Conservation (phyloP, 148 eudicot species). For the Pharnaceum exiguum region DNA sequence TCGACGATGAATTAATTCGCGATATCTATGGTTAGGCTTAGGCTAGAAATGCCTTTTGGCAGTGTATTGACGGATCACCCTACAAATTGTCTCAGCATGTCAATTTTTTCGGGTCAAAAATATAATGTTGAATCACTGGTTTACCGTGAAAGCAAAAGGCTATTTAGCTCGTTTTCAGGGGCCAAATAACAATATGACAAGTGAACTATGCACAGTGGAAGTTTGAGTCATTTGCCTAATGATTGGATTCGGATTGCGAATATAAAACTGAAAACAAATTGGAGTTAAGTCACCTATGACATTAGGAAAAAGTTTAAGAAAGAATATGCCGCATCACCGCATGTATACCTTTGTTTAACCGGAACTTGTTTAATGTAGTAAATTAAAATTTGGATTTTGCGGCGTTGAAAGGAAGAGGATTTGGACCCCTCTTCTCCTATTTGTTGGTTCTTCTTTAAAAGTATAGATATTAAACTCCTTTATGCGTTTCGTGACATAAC, state of each 20-base stretch:
- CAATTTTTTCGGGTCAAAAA: constrained; percentile 12
- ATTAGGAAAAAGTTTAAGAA: neutral
- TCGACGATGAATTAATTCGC: neutral
- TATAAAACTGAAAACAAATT: neutral
- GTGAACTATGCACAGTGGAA: neutral
- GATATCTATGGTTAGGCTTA: neutral
- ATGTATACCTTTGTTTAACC: neutral
- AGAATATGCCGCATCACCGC: constrained; percentile 10
- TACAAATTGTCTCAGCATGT: neutral
- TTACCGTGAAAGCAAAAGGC: neutral
- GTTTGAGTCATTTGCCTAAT: constrained; percentile 6
- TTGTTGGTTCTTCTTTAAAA: neutral
- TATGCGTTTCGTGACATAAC: neutral
- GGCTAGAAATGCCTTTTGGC: constrained; percentile 11
- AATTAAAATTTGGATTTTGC: neutral
- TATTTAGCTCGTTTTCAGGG: neutral
- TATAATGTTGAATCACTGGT: neutral
- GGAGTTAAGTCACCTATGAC: constrained; percentile 1
- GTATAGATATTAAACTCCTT: neutral
- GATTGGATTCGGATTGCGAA: constrained; percentile 1
- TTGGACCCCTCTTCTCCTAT: neutral
- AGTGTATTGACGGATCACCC: neutral
- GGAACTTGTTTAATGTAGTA: too few relatives aligned
- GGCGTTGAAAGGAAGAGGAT: neutral
- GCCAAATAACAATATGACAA: neutral